These are phyloP conservation scores for Fusarium circinatum DNA, from an alignment of 2,329 filamentous ascomycete species.

Conservation along the genomic window DNA sequence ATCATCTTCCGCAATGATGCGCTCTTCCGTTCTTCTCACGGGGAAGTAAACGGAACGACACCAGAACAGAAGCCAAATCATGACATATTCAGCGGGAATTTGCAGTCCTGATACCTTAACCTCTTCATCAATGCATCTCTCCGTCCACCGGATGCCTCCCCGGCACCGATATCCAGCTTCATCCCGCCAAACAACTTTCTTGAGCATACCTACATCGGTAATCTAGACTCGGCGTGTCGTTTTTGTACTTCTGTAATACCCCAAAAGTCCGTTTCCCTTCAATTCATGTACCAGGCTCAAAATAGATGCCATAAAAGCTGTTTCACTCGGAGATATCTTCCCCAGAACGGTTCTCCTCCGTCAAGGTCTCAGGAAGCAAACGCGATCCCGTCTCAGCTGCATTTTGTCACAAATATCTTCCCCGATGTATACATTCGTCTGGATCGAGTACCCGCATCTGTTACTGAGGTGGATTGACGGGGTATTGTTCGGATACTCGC, in stretches of 20 bases:
- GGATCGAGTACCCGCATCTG: background rate
- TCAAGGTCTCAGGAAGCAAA: background rate
- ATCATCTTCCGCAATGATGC: background rate
- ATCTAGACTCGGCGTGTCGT: background rate
- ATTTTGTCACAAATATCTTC: background rate
- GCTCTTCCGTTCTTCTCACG: background rate
- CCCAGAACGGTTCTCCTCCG: background rate
- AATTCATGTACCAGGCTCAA: background rate
- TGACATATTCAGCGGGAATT: too few relatives aligned
- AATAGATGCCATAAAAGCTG: background rate
- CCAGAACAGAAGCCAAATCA: background rate
- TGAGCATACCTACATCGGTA: background rate
- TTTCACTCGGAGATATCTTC: background rate
- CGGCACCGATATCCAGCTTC: background rate
- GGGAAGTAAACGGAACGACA: background rate
- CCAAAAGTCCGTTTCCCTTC: background rate
- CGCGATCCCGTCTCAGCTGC: background rate
- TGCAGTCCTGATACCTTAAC: background rate
- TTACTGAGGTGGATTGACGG: background rate
- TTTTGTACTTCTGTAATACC: background rate
- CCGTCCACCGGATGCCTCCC: background rate
- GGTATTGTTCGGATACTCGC: background rate
- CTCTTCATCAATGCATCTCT: background rate
- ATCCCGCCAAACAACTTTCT: background rate
- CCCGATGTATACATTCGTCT: background rate